These are phyloP conservation scores for Funneliformis mosseae DNA, from an alignment of 192 early-diverging fungal species.

Conservation along the genomic window DNA sequence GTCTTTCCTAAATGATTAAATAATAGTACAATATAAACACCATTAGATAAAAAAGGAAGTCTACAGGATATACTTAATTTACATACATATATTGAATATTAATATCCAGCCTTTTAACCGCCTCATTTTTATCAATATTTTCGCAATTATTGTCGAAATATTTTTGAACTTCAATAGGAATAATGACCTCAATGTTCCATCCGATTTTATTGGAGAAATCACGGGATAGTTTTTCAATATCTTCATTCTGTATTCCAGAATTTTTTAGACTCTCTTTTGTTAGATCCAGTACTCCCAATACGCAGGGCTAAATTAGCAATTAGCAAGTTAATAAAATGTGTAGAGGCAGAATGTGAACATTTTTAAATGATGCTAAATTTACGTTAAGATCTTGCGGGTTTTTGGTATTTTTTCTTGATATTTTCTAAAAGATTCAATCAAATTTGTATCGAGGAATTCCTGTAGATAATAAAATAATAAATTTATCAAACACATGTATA, in stretches of 20 bases:
- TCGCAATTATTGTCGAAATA: constrained; percentile 9
- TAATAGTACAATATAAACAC: too few species aligned
- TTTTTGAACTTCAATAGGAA: neutral
- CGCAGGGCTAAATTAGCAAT: constrained; percentile 18
- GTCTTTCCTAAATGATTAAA: too few species aligned
- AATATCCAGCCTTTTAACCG: too few species aligned
- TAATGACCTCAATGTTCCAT: neutral
- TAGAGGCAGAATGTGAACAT: neutral
- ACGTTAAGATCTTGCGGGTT: constrained; percentile 9
- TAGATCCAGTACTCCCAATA: constrained; percentile 19
- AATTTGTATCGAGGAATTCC: neutral
- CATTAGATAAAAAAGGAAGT: too few species aligned
- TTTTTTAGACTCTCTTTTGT: constrained; percentile 10
- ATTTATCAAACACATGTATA: constrained; percentile 8
- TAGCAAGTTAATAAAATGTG: constrained; percentile 1
- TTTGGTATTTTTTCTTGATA: constrained; percentile 13
- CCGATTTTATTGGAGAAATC: neutral
- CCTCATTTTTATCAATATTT: neutral
- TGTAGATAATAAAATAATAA: constrained; percentile 5
- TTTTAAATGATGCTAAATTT: constrained; percentile 15
- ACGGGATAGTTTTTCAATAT: neutral
- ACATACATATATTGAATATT: too few species aligned
- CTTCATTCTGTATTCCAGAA: neutral
- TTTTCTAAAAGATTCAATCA: neutral
- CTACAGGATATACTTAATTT: too few species aligned